Base-by-base conservation (phyloP, 495 filamentous ascomycete species). In the Amorphotheca resinae region DNA sequence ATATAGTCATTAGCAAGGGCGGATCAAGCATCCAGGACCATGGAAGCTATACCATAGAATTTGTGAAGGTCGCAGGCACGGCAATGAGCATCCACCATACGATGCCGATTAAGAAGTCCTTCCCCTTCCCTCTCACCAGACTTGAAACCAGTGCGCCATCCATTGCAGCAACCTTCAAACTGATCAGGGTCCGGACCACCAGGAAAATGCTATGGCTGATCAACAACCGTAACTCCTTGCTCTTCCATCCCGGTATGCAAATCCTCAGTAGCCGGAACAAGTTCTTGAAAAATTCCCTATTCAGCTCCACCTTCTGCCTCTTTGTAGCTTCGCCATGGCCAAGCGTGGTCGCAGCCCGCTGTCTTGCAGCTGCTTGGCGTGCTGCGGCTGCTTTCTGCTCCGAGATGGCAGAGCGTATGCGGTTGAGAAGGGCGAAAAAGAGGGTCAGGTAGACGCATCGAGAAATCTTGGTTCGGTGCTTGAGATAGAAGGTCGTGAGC, bases 61-160 rank as follows among this genome's bases (percentile, higher is more conserved):
- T 98, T 18, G 91, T 98, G 52, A 96, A 98, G 0, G 93, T 95
- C 14, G 91, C 93, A 3, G 91, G 91, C n/a, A 98, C 70, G 33
- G 91, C 87, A 52, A 98, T 89, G 50, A 86, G 63, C 91, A 98
- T 98, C 91, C 91, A 98, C 87, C 89, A 96, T 3, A 93, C 76
- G 49, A 98, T 74, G 8, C 86, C 81, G 35, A 76, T 75, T 53
- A 96, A 66, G 52, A 98, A 98, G 41, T 93, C 86, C 62, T 73
- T 87, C 15, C 91, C 91, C 52, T 79, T 89, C 5, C 91, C 91
- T 54, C 86, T 77, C 20, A 98, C 86, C 44, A 98, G 62, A 51
- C 77, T 85, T 59, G 87, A 93, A 22, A 96, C 91, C 28, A 98
- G 70, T 39, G 76, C 76, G 25, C 91, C 91, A 60, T 98, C 91